Evolutionary conservation across 1,139 yeast genomes (phyloP).

Genomic region (Candida anutae): DNA sequence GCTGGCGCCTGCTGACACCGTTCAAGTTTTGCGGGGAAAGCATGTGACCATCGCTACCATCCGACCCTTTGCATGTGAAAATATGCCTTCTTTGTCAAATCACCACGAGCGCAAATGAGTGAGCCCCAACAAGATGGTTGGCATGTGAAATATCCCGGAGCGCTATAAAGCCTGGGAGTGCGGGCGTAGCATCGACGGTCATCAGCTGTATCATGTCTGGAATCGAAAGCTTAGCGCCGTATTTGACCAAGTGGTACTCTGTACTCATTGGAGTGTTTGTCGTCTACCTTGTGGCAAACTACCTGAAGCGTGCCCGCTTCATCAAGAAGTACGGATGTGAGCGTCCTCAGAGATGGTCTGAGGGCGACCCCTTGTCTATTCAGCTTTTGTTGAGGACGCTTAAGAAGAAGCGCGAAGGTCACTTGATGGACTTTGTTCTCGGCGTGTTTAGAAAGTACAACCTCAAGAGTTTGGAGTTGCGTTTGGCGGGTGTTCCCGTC

Average conservation of each 20-base stretch:
- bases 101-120: too few species aligned
- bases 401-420: slow-evolving; percentile 7
- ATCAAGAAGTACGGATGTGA: slow-evolving; percentile 15
- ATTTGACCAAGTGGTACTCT: slow-evolving; percentile 11
- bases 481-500: slow-evolving; percentile 9
- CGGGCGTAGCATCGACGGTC: not conserved
- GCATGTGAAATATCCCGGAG: too few species aligned
- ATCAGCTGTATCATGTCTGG: not conserved
- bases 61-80: too few species aligned
- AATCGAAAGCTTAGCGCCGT: slow-evolving; percentile 5
- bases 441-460: slow-evolving; percentile 2
- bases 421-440: slow-evolving; percentile 7
- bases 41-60: too few species aligned
- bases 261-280: slow-evolving; percentile 7
- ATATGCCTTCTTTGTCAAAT: too few species aligned
- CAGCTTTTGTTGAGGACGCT: slow-evolving; percentile 5
- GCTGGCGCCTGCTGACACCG: too few species aligned
- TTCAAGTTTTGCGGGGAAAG: too few species aligned
- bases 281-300: slow-evolving; percentile 7
- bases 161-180: too few species aligned
- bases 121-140: too few species aligned
- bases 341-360: slow-evolving; percentile 7
- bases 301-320: slow-evolving; percentile 7
- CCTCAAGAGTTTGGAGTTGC: slow-evolving; percentile 4
- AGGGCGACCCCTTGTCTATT: slow-evolving; percentile 5